phyloP scores from a whole-genome alignment of 2,329 filamentous ascomycete species.

The Alternaria sp. region DNA sequence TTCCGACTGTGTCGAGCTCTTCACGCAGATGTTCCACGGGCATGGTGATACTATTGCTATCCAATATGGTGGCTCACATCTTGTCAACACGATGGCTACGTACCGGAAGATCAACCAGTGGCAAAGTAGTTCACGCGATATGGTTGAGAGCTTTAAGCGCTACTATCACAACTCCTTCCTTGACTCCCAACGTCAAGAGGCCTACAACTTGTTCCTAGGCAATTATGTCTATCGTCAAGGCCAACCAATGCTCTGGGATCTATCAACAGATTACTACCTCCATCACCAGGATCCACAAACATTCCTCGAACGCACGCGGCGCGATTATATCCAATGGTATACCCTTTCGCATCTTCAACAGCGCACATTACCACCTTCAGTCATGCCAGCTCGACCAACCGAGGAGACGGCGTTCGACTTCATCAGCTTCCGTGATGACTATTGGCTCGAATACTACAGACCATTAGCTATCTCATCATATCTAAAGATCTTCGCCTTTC shows the following conservation, averaged over 20 bases:
- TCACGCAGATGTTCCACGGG: constrained; percentile 96
- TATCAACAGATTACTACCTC: constrained; percentile 93
- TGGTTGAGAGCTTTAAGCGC: constrained; percentile 98
- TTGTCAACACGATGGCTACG: constrained; percentile 99
- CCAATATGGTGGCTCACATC: constrained; percentile 95
- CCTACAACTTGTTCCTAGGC: constrained; percentile 95
- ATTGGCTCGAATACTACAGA: constrained; percentile 97
- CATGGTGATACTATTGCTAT: constrained; percentile 98
- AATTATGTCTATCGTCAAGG: constrained; percentile 91
- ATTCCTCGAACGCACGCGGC: constrained; percentile 69
- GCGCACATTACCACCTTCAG: constrained; percentile 64
- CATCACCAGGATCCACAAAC: constrained; percentile 85
- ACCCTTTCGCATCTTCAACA: constrained; percentile 75
- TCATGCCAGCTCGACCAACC: constrained; percentile 51
- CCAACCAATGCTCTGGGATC: constrained; percentile 96
- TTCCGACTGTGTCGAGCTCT: constrained; percentile 92
- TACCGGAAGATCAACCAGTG: constrained; percentile 99
- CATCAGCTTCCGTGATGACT: constrained; percentile 80
- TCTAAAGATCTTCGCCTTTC: constrained; percentile 89
- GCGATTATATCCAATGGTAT: constrained; percentile 90
- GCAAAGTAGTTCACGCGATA: constrained; percentile 96
- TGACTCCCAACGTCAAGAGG: constrained; percentile 96
- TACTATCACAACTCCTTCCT: constrained; percentile 99
- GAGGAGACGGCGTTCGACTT: constrained; percentile 32
- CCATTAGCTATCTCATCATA: constrained; percentile 88